These are phyloP conservation scores for Acidiella bohemica DNA, from an alignment of 495 filamentous ascomycete species.

Conservation along the genomic window DNA sequence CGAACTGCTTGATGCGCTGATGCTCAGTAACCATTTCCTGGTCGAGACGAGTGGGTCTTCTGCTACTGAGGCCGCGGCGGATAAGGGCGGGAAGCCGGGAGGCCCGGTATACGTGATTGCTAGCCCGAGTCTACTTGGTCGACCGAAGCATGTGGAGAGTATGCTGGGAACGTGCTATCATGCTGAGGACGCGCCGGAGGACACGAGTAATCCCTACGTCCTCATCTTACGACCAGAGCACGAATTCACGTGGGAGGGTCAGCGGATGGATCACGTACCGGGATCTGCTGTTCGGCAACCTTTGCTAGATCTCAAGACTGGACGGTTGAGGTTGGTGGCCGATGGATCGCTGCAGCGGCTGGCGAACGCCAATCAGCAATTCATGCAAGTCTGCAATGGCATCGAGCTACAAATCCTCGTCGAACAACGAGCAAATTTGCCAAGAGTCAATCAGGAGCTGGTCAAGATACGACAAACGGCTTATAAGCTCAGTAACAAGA, in stretches of 20 bases:
- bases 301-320: constrained; percentile 70
- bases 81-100: background rate
- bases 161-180: constrained; percentile 83
- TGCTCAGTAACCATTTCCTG: constrained; percentile 76
- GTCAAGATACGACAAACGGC: constrained; percentile 93
- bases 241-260: constrained; percentile 69
- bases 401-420: constrained; percentile 75
- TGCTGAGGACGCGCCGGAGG: constrained; percentile 54
- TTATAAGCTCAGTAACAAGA: constrained; percentile 94
- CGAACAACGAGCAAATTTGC: constrained; percentile 84
- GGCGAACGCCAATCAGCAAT: constrained; percentile 58
- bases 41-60: constrained; percentile 44
- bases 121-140: constrained; percentile 59
- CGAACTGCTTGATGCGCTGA: constrained; percentile 67
- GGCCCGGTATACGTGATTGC: constrained; percentile 68
- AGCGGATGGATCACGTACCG: constrained; percentile 35
- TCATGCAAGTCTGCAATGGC: constrained; percentile 38
- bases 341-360: constrained; percentile 73
- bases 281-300: constrained; percentile 58
- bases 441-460: constrained; percentile 77
- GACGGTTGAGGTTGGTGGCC: constrained; percentile 77
- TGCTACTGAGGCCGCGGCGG: constrained; percentile 27
- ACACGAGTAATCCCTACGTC: constrained; percentile 63
- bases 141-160: constrained; percentile 64
- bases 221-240: constrained; percentile 73